Percentiles rank a stretch among this genome's conserved stretches.
phyloP scores from a whole-genome alignment of 176 grass and related monocot species.

The Aegilops sharonensis region DNA sequence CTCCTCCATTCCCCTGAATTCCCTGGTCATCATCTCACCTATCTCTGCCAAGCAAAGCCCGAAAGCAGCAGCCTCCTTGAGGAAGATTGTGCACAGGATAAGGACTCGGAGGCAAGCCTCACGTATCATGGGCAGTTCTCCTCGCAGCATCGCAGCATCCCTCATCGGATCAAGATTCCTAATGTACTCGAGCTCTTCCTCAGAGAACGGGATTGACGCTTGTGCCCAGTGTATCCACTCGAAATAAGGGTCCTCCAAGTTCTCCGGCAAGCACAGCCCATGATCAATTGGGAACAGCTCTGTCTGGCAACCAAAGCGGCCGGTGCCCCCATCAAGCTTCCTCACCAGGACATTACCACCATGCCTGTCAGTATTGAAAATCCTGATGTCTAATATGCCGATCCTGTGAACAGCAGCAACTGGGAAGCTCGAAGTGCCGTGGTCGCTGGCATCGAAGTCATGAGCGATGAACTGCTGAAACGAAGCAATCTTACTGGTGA shows the following conservation, averaged over 20 bases:
- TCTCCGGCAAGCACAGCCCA: constrained; percentile 69
- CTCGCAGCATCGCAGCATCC: constrained; percentile 47
- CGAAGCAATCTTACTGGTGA: constrained; percentile 72
- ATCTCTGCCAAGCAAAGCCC: constrained; percentile 72
- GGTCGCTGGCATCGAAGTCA: constrained; percentile 75
- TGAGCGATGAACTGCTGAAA: constrained; percentile 82
- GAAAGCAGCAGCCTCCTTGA: constrained; percentile 52
- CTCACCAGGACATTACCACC: constrained; percentile 76
- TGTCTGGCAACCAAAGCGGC: constrained; percentile 55
- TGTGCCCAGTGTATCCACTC: constrained; percentile 83
- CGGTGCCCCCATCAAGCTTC: constrained; percentile 50
- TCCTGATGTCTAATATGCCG: constrained; percentile 76
- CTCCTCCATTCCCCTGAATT: constrained; percentile 61
- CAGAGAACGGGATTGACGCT: constrained; percentile 56
- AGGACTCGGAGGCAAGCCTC: constrained; percentile 66
- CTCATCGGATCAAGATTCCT: constrained; percentile 48
- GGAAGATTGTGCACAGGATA: constrained; percentile 61
- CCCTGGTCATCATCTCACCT: constrained; percentile 73
- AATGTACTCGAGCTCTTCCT: constrained; percentile 71
- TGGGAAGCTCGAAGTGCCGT: constrained; percentile 72
- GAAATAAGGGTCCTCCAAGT: constrained; percentile 72
- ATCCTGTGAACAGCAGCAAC: constrained; percentile 77
- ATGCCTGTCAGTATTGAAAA: constrained; percentile 87
- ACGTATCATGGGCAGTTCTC: constrained; percentile 57
- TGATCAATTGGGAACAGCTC: constrained; percentile 85